Evolutionary conservation across 176 grass and related monocot genomes (phyloP).

Genomic region (Juncus inflexus): DNA sequence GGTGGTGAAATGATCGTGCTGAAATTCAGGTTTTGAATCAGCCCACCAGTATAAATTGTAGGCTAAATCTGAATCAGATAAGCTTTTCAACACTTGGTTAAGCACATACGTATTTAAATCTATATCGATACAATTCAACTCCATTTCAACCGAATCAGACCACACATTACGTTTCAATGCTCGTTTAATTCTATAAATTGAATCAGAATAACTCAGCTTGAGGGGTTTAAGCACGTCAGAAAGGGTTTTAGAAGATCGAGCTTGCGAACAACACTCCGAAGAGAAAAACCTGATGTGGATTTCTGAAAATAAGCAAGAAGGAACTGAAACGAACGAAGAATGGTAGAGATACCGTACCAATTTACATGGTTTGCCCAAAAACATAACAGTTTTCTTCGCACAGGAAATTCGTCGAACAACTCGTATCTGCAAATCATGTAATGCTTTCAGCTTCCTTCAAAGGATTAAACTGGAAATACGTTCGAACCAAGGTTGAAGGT

Average conservation of each 20-base stretch:
- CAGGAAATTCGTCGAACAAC: conserved; percentile 42
- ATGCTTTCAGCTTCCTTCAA: background rate
- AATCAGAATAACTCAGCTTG: conserved; percentile 6
- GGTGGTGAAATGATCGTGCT: conserved; percentile 41
- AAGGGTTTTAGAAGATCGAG: conserved; percentile 17
- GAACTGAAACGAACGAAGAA: background rate
- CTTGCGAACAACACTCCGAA: background rate
- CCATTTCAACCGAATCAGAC: conserved; percentile 33
- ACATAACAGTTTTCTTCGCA: conserved; percentile 40
- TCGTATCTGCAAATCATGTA: conserved; percentile 24
- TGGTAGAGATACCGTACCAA: background rate
- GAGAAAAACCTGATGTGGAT: conserved; percentile 12
- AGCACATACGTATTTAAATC: conserved; percentile 39
- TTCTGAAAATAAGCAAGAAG: conserved; percentile 7
- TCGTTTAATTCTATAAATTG: conserved; percentile 21
- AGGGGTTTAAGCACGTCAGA: conserved; percentile 19
- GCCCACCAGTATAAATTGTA: conserved; percentile 43
- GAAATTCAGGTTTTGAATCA: conserved; percentile 35
- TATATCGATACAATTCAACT: conserved; percentile 29
- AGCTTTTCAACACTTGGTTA: conserved; percentile 36
- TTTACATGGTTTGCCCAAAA: conserved; percentile 36
- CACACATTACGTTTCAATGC: conserved; percentile 26
- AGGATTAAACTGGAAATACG: background rate
- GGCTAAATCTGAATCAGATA: conserved; percentile 34
- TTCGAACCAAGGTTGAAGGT: background rate